Evolutionary conservation across 495 filamentous ascomycete genomes (phyloP).

Genomic region (Penicillium longicatenatum): DNA sequence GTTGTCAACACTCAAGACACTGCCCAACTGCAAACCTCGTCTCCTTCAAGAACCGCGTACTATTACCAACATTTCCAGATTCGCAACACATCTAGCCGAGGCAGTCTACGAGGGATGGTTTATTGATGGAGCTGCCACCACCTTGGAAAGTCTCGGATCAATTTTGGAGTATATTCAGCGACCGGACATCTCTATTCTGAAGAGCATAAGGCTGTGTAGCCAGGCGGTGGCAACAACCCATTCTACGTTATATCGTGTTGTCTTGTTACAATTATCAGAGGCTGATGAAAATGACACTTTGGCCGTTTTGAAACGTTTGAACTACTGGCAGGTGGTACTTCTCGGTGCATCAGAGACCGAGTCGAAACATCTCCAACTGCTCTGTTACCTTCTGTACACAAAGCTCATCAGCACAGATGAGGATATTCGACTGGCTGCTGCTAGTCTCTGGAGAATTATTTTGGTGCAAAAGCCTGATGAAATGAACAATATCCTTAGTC

Average conservation of each 20-base stretch:
- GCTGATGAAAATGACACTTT: slow-evolving; percentile 68
- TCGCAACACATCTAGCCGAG: slow-evolving; percentile 78
- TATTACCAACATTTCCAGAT: slow-evolving; percentile 80
- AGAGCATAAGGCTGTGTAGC: slow-evolving; percentile 85
- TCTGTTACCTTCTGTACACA: slow-evolving; percentile 89
- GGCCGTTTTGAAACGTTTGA: slow-evolving; percentile 74
- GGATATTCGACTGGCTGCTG: slow-evolving; percentile 72
- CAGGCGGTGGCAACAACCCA: slow-evolving; percentile 75
- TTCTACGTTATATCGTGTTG: slow-evolving; percentile 70
- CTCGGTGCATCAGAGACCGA: slow-evolving; percentile 75
- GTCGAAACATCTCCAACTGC: slow-evolving; percentile 71
- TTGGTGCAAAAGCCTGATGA: slow-evolving; percentile 93
- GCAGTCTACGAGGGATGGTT: slow-evolving; percentile 97
- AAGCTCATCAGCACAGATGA: slow-evolving; percentile 68
- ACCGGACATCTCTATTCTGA: slow-evolving; percentile 76
- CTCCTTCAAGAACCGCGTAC: slow-evolving; percentile 79
- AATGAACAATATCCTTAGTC: slow-evolving; percentile 67
- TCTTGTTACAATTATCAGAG: slow-evolving; percentile 81
- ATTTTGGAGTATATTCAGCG: slow-evolving; percentile 86
- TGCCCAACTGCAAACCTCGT: slow-evolving; percentile 68
- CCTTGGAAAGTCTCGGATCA: slow-evolving; percentile 84
- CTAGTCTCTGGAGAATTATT: slow-evolving; percentile 84
- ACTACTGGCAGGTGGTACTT: slow-evolving; percentile 93
- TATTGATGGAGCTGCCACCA: slow-evolving; percentile 70
- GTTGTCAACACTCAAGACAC: slow-evolving; percentile 67